Evolutionary conservation across 202 grass and related monocot species (phyloP).

Genomic region (Carex arenaria): DNA sequence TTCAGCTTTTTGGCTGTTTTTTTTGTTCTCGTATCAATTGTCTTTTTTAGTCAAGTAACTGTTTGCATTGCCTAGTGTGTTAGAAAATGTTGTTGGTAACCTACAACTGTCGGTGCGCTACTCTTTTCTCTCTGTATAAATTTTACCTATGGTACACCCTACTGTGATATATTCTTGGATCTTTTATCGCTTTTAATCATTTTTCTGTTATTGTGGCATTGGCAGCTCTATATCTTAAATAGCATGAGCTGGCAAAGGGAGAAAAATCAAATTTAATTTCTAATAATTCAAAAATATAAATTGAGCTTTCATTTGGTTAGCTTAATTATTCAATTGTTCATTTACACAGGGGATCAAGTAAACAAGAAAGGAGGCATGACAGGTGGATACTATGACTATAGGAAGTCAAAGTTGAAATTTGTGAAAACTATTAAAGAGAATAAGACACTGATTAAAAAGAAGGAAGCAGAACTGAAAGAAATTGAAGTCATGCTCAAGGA

Average conservation of each 20-base stretch:
- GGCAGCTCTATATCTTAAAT: neutral
- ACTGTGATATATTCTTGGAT: neutral
- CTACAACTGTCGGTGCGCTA: neutral
- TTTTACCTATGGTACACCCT: neutral
- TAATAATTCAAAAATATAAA: neutral
- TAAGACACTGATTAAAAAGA: conserved; percentile 62
- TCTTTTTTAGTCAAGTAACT: neutral
- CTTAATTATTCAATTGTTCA: conserved; percentile 21
- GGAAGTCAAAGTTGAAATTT: conserved; percentile 87
- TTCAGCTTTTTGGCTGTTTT: neutral
- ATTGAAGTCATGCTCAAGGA: conserved; percentile 68
- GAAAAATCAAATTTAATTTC: neutral
- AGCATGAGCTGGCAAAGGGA: neutral
- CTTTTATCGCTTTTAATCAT: neutral
- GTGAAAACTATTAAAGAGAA: conserved; percentile 83
- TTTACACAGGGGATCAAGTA: conserved; percentile 86
- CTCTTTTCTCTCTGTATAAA: neutral
- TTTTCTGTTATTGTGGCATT: neutral
- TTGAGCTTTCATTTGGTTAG: neutral
- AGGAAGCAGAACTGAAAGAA: conserved; percentile 55
- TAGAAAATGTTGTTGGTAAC: neutral
- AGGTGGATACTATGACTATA: conserved; percentile 96
- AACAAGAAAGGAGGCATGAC: conserved; percentile 99
- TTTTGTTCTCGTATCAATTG: neutral
- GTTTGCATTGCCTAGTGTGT: neutral